A percentile compares a stretch with the other conserved stretches of the same genome.
Evolutionary conservation across 2,329 filamentous ascomycete genomes (phyloP).

Genomic region (Aspergillus felis): DNA sequence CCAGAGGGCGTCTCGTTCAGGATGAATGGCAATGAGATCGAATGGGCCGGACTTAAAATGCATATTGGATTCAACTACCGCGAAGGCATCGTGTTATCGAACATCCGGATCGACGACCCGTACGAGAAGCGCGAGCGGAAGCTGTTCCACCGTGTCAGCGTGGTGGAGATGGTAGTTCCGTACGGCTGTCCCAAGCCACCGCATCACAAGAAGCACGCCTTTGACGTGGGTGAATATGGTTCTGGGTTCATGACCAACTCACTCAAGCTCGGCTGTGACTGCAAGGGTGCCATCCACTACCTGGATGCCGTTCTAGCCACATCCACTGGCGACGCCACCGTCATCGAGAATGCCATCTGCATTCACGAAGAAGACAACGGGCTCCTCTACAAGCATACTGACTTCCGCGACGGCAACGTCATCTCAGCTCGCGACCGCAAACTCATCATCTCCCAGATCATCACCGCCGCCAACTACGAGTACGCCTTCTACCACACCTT

Average conservation of each 20-base stretch:
- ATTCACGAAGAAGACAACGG: conserved; percentile 30
- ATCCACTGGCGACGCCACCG: conserved; percentile 18
- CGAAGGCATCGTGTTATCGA: conserved; percentile 55
- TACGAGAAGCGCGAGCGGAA: conserved; percentile 27
- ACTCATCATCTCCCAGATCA: conserved; percentile 81
- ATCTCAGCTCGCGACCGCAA: conserved; percentile 82
- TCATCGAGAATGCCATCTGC: conserved; percentile 21
- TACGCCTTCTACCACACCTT: conserved; percentile 84
- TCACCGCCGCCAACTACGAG: conserved; percentile 92
- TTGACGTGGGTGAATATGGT: conserved; percentile 26
- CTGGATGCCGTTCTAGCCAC: conserved; percentile 25
- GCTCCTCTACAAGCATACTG: conserved; percentile 66
- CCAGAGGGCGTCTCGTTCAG: conserved; percentile 27
- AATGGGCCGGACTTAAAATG: conserved; percentile 31
- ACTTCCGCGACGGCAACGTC: conserved; percentile 81
- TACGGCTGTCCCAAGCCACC: conserved; percentile 24
- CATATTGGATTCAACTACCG: conserved; percentile 48
- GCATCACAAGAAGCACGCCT: conserved; percentile 28
- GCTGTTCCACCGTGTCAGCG: conserved; percentile 27
- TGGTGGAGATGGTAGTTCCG: conserved; percentile 21
- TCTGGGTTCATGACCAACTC: conserved; percentile 27
- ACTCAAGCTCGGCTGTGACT: conserved; percentile 26
- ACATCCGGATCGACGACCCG: conserved; percentile 31
- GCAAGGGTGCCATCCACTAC: conserved; percentile 27
- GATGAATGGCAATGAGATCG: conserved; percentile 26